phyloP scores from a whole-genome alignment of 257 asterid species.

The Fraxinus excelsior region DNA sequence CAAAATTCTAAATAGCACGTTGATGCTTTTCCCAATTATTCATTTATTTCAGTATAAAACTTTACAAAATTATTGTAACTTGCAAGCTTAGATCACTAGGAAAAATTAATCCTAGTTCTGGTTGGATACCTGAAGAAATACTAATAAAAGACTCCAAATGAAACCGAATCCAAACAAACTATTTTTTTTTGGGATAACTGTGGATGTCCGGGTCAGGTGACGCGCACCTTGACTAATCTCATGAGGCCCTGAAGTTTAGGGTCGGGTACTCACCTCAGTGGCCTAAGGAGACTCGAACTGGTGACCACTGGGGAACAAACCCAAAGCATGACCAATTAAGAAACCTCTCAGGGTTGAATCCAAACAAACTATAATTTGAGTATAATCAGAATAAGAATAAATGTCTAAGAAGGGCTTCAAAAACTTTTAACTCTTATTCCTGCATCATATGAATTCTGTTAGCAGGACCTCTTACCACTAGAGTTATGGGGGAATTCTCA shows the following conservation, averaged over 20 bases:
- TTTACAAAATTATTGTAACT: neutral
- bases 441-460: neutral
- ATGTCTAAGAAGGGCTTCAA: neutral
- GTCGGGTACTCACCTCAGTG: too few relatives aligned
- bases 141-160: neutral
- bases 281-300: too few relatives aligned
- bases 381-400: neutral
- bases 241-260: too few relatives aligned
- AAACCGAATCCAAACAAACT: neutral
- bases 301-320: too few relatives aligned
- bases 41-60: neutral
- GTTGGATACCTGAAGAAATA: neutral
- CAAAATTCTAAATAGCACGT: neutral
- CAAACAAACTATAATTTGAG: neutral
- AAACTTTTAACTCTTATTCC: neutral
- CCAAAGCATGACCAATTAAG: too few relatives aligned
- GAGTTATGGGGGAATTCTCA: neutral
- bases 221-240: too few relatives aligned
- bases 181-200: too few relatives aligned
- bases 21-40: neutral
- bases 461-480: neutral
- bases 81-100: neutral
- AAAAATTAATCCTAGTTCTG: neutral
- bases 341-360: too few relatives aligned
- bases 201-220: too few relatives aligned